Conservation (phyloP, 192 early-diverging fungal species). For the Dimargaris cristalligena region DNA sequence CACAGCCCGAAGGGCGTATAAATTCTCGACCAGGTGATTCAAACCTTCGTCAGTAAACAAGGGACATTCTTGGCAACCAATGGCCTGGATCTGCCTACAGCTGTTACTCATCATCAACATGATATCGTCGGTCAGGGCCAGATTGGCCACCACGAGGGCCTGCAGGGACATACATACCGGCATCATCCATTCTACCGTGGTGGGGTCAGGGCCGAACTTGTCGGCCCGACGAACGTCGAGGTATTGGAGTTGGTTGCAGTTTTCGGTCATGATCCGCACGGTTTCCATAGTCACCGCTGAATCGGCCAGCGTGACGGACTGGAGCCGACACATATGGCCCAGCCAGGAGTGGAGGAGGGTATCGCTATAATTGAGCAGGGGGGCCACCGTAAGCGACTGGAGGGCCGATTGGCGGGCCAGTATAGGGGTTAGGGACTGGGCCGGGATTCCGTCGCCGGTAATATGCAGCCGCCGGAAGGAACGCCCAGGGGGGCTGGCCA, state of each 20-base stretch:
- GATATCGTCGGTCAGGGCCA: not conserved
- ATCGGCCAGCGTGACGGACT: not conserved
- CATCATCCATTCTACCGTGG: slow-evolving; percentile 3
- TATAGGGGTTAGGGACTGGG: not conserved
- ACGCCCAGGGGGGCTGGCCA: not conserved
- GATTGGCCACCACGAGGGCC: not conserved
- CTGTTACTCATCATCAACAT: not conserved
- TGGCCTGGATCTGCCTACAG: not conserved
- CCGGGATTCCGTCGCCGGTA: not conserved
- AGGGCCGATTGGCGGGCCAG: not conserved
- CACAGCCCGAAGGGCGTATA: not conserved
- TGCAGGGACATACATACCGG: not conserved
- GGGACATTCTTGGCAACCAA: not conserved
- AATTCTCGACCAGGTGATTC: not conserved
- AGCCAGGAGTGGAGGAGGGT: not conserved
- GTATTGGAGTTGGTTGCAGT: not conserved
- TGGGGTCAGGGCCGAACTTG: not conserved
- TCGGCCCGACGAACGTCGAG: not conserved
- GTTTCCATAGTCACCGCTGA: not conserved
- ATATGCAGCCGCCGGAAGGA: not conserved
- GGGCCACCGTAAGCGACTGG: not conserved
- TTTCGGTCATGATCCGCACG: not conserved
- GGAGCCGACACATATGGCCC: not conserved
- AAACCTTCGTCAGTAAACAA: not conserved
- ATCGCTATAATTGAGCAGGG: not conserved